These are phyloP conservation scores for Leptographium galeiforme DNA, from an alignment of 2,329 filamentous ascomycete genomes.

Conservation along the genomic window DNA sequence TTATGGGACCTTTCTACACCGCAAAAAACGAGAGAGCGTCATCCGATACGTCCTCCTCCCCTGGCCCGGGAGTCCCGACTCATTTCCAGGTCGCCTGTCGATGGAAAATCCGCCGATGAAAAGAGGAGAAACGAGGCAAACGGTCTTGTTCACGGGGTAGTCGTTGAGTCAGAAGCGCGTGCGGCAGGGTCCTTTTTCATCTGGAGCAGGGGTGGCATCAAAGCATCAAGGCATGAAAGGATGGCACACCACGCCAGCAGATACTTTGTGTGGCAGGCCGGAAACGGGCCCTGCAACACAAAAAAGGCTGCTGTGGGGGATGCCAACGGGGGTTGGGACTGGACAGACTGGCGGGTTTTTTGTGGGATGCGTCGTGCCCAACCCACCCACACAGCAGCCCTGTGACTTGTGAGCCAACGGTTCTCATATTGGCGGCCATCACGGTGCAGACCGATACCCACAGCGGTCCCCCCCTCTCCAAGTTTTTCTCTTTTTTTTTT, in stretches of 20 bases:
- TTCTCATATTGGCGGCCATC: not conserved
- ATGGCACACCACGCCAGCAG: not conserved
- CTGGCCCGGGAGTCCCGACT: not conserved
- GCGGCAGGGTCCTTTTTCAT: too few relatives aligned
- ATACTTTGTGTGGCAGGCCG: not conserved
- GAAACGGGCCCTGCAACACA: not conserved
- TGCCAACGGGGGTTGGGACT: not conserved
- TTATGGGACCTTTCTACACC: not conserved
- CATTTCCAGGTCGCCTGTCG: not conserved
- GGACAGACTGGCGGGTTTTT: not conserved
- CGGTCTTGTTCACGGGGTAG: too few relatives aligned
- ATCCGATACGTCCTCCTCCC: not conserved
- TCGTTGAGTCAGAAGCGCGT: too few relatives aligned
- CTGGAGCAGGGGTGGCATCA: too few relatives aligned
- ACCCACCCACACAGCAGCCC: not conserved
- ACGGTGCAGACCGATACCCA: not conserved
- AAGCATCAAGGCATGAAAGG: too few relatives aligned
- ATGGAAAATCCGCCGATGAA: not conserved
- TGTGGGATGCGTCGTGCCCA: not conserved
- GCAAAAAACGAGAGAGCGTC: not conserved
- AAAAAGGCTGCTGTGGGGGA: not conserved
- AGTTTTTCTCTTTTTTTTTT: not conserved
- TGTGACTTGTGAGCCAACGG: not conserved
- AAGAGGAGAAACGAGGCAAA: not conserved
- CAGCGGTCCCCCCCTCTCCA: not conserved